Evolutionary conservation across 1,284 basidiomycete species (phyloP).

Genomic region (Cutaneotrichosporon sp.): DNA sequence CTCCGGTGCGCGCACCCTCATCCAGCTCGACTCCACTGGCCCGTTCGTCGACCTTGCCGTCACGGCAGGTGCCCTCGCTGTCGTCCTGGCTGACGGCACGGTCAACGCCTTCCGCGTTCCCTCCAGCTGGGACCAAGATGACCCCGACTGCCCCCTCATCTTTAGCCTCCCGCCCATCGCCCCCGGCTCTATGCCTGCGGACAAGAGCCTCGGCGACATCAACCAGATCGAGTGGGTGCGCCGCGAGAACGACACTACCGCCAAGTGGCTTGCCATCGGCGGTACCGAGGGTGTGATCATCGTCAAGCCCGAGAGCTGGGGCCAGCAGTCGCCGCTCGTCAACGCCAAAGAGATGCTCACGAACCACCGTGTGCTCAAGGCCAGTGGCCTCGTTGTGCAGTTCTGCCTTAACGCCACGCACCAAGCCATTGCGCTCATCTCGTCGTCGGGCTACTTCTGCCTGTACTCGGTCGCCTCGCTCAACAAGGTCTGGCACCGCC

Average conservation of each 20-base stretch:
- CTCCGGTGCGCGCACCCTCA: conserved; percentile 37
- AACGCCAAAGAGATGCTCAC: conserved; percentile 21
- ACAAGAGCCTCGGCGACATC: conserved; percentile 26
- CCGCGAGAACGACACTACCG: conserved; percentile 20
- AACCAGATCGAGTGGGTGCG: conserved; percentile 42
- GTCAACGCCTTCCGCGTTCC: conserved; percentile 40
- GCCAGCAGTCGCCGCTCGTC: conserved; percentile 10
- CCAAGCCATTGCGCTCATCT: conserved; percentile 44
- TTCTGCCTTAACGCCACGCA: conserved; percentile 46
- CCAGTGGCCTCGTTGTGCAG: conserved; percentile 34
- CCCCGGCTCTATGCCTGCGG: conserved; percentile 9
- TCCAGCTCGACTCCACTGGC: conserved; percentile 32
- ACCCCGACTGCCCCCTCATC: conserved; percentile 29
- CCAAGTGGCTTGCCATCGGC: conserved; percentile 37
- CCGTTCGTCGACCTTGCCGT: conserved; percentile 41
- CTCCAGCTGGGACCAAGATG: conserved; percentile 32
- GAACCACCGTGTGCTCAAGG: conserved; percentile 33
- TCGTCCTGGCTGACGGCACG: conserved; percentile 32
- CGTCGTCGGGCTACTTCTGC: conserved; percentile 32
- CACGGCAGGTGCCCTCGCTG: conserved; percentile 31
- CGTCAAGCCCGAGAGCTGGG: conserved; percentile 26
- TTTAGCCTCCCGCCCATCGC: conserved; percentile 21
- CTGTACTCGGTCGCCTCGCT: conserved; percentile 38
- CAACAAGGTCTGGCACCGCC: conserved; percentile 44
- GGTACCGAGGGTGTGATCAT: conserved; percentile 40